Conservation (phyloP, 2,329 filamentous ascomycete genomes). For the Malbranchea zuffiana region DNA sequence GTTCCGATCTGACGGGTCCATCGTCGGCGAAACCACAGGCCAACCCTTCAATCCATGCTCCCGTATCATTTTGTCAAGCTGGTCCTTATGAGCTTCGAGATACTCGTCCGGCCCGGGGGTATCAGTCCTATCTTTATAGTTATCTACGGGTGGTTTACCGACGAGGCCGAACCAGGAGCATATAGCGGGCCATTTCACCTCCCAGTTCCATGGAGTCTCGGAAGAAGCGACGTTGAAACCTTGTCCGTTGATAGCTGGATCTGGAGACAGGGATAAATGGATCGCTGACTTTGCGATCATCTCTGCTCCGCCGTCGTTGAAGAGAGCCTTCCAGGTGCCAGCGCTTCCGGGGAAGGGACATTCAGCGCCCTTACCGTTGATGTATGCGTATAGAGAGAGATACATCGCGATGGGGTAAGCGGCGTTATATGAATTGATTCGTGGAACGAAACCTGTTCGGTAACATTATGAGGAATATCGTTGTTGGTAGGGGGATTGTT, state of each 20-base stretch:
- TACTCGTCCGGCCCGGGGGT: constrained; percentile 8
- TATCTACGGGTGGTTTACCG: constrained; percentile 8
- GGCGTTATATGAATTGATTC: constrained; percentile 9
- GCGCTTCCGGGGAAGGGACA: constrained; percentile 13
- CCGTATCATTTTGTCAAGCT: constrained; percentile 8
- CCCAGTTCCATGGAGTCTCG: constrained; percentile 9
- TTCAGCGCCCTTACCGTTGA: constrained; percentile 8
- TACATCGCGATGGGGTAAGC: constrained; percentile 12
- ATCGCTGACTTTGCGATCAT: constrained; percentile 14
- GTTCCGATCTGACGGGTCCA: constrained; percentile 10
- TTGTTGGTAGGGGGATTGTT: no score
- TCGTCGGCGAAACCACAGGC: constrained; percentile 10
- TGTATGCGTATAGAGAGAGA: constrained; percentile 11
- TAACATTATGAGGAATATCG: no score
- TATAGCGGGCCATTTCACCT: constrained; percentile 12
- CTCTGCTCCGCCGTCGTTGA: constrained; percentile 9
- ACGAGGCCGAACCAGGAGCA: constrained; percentile 12
- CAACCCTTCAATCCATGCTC: constrained; percentile 10
- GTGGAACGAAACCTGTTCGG: constrained; percentile 12
- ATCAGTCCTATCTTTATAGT: constrained; percentile 4
- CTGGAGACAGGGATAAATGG: constrained; percentile 6
- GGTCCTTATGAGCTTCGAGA: constrained; percentile 6
- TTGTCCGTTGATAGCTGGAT: constrained; percentile 9
- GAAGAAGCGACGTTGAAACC: constrained; percentile 12
- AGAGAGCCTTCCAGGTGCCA: constrained; percentile 8